Evolutionary conservation across 2,329 filamentous ascomycete species (phyloP), one percentile per base, ranked within the genome.

Genomic region (Fusarium veterinarium): DNA sequence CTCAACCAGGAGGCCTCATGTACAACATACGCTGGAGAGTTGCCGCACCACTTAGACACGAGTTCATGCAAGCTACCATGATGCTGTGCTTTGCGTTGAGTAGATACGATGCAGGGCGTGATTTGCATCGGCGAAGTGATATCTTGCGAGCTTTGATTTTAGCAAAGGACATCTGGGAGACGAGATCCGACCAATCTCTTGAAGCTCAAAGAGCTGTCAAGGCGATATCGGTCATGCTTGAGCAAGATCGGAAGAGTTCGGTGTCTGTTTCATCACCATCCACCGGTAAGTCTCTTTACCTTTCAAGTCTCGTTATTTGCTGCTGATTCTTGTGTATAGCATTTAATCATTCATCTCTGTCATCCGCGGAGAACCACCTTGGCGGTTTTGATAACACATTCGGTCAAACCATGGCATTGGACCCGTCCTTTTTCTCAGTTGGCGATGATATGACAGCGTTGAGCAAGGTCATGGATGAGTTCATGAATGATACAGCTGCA

Each of bases 21-120:
- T 71, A 71, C 41, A 49, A 51, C 41, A 71, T 75, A n/a, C 69
- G 66, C 19, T 75, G 72, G 69, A 73, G 69, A 33, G 67, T 75
- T 37, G 53, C 62, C 9, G 51, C 72, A 13, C 65, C 66, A 19
- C 63, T 75, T 14, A 71, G 62, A 11, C 63, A 64, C 23, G 72
- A 75, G 30, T 73, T 75, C 30, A 45, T 75, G 11, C 72, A 66
- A 33, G 66, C 69, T 28, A 73, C 63, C 14, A 71, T 65, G 60
- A 75, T 75, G 69, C n/a, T 73, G 14, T 75, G 72, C 44, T 63
- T 71, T 56, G 58, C 63, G 11, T 28, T 75, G 16, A 73, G 58
- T 30, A 64, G 51, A 46, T 55, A 28, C 4, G 38, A 60, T 6
- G 19, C n/a, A 8, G 53, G 38, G 8, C 42, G 38, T 28, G 20